Conservation (phyloP, 2,329 filamentous ascomycete genomes). For the Aspergillus floridensis region DNA sequence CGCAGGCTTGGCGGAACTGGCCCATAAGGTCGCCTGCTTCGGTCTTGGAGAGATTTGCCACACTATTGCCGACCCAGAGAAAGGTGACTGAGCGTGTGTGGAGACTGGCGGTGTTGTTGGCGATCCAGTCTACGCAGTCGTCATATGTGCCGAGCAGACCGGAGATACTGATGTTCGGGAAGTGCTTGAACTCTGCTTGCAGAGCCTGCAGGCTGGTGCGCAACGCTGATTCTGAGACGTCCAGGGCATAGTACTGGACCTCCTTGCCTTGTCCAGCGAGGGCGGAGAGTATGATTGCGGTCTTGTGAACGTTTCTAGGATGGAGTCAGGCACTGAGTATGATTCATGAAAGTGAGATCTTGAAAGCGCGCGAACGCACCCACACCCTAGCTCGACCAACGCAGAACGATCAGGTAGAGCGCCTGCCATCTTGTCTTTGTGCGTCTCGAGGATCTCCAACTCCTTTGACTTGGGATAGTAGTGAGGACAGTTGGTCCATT, state of each 20-base stretch:
- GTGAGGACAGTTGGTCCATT: background rate
- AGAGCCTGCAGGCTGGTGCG: background rate
- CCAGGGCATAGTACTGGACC: background rate
- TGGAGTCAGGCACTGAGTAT: background rate
- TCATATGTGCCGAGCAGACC: conserved; percentile 9
- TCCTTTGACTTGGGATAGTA: conserved; percentile 5
- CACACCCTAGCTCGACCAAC: background rate
- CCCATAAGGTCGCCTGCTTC: background rate
- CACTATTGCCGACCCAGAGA: conserved; percentile 6
- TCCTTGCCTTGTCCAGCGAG: background rate
- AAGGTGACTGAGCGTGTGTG: background rate
- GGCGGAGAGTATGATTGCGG: background rate
- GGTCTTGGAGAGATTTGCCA: background rate
- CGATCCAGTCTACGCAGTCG: conserved; percentile 6
- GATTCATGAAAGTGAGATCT: background rate
- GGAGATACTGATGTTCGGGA: background rate
- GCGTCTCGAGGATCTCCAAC: background rate
- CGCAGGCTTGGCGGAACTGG: background rate
- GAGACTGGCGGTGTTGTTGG: background rate
- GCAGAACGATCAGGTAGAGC: background rate
- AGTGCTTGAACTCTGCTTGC: background rate
- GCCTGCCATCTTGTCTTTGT: background rate
- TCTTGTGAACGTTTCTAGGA: background rate
- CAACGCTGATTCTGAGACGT: background rate
- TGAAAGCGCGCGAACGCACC: background rate